phyloP scores from a whole-genome alignment of 306 rosid species.

The Prinsepia uniflora region DNA sequence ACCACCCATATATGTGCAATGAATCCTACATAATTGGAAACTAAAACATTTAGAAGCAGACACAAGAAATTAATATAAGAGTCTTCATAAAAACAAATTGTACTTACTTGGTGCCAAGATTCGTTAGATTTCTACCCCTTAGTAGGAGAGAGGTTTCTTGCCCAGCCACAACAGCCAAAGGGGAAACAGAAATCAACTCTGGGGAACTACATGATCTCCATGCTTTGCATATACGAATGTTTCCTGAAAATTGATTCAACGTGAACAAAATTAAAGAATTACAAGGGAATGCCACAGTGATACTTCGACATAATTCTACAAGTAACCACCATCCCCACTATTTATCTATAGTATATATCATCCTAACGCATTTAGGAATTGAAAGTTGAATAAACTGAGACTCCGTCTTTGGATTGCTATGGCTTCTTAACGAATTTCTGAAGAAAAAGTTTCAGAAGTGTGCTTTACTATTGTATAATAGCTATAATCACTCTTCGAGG shows the following conservation, averaged over 20 bases:
- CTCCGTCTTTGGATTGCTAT: neutral
- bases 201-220: constrained; percentile 78
- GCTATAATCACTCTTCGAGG: neutral
- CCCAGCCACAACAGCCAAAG: constrained; percentile 80
- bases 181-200: constrained; percentile 74
- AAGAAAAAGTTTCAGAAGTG: neutral
- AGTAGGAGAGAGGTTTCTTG: constrained; percentile 60
- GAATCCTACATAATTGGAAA: constrained; percentile 55
- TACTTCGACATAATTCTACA: neutral
- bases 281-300: neutral
- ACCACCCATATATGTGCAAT: constrained; percentile 67
- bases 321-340: neutral
- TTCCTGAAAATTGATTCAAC: constrained; percentile 52
- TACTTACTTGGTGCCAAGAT: constrained; percentile 72
- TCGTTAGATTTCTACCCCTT: constrained; percentile 75
- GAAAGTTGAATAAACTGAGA: neutral
- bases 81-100: constrained; percentile 17
- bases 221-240: constrained; percentile 51
- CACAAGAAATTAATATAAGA: constrained; percentile 15
- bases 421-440: neutral
- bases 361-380: neutral
- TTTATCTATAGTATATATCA: neutral
- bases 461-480: neutral
- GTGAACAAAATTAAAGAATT: constrained; percentile 13
- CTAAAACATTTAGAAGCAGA: constrained; percentile 14